These are phyloP conservation scores for Ilyonectria sp. DNA, from an alignment of 2,329 filamentous ascomycete species.

Conservation along the genomic window DNA sequence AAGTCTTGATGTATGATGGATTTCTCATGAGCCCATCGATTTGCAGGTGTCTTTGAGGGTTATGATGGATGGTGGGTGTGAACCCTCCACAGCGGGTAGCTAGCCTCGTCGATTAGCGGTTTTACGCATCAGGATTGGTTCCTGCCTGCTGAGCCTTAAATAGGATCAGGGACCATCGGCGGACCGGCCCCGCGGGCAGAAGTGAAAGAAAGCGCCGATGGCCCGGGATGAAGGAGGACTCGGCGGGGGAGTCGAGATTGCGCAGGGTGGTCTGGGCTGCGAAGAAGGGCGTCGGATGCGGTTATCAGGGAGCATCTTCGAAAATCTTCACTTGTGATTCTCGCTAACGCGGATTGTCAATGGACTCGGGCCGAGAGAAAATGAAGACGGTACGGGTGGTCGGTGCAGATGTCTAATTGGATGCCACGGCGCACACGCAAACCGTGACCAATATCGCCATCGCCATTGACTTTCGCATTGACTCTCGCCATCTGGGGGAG, in stretches of 20 bases:
- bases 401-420: conserved; percentile 33
- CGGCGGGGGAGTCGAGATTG: not conserved
- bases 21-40: no score
- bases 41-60: no score
- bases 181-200: not conserved
- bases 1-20: no score
- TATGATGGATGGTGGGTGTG: no score
- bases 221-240: not conserved
- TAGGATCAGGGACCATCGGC: not conserved
- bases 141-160: not conserved
- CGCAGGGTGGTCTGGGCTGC: not conserved
- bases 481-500: conserved; percentile 34
- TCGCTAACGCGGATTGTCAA: not conserved
- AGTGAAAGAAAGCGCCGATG: conserved; percentile 9
- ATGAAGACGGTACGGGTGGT: conserved; percentile 6
- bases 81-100: no score
- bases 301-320: not conserved
- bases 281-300: not conserved
- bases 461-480: conserved; percentile 2
- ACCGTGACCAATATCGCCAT: conserved; percentile 30
- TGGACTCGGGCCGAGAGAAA: not conserved
- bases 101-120: not conserved
- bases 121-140: not conserved
- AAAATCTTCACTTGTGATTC: not conserved
- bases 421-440: conserved; percentile 12